A percentile compares a stretch with the other conserved stretches of the same genome.
phyloP scores from a whole-genome alignment of 1,139 yeast genomes.

The Kodamaea anthophila region DNA sequence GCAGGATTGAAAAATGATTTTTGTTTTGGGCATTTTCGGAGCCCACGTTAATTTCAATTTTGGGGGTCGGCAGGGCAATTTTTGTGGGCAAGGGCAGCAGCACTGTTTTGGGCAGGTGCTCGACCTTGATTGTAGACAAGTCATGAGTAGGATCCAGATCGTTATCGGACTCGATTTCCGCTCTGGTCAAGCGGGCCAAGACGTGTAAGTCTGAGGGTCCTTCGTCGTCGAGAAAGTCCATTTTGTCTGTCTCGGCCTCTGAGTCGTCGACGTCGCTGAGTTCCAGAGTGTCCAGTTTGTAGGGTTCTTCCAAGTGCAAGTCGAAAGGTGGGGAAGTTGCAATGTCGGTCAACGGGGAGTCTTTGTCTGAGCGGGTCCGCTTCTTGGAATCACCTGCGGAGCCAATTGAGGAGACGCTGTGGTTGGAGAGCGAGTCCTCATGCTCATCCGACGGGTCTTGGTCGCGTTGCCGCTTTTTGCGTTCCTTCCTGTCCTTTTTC shows the following conservation, averaged over 20 bases:
- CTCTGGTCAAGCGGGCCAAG: slow-evolving; percentile 34
- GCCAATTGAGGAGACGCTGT: no score
- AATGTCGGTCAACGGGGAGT: slow-evolving; percentile 36
- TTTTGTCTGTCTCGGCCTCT: slow-evolving; percentile 76
- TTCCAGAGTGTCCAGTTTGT: slow-evolving; percentile 37
- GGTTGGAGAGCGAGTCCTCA: no score
- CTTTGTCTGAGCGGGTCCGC: slow-evolving; percentile 12
- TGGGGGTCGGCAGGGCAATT: no score
- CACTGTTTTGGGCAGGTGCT: no score
- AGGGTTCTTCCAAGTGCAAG: slow-evolving; percentile 12
- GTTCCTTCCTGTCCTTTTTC: slow-evolving; percentile 28
- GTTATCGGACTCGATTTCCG: no score
- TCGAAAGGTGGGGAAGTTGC: slow-evolving; percentile 38
- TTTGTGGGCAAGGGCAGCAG: no score
- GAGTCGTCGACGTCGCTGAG: slow-evolving; percentile 57
- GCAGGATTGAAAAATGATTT: no score
- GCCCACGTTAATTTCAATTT: no score
- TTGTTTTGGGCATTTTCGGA: no score
- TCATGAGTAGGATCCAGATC: slow-evolving; percentile 26
- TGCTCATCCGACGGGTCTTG: background rate
- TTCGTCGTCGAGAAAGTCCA: slow-evolving; percentile 50
- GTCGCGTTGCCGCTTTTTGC: background rate
- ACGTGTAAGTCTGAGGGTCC: slow-evolving; percentile 34
- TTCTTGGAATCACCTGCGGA: slow-evolving; percentile 18
- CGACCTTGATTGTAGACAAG: no score